Evolutionary conservation across 805 yeast genomes (phyloP).

Genomic region (Isabelozyma heimii): DNA sequence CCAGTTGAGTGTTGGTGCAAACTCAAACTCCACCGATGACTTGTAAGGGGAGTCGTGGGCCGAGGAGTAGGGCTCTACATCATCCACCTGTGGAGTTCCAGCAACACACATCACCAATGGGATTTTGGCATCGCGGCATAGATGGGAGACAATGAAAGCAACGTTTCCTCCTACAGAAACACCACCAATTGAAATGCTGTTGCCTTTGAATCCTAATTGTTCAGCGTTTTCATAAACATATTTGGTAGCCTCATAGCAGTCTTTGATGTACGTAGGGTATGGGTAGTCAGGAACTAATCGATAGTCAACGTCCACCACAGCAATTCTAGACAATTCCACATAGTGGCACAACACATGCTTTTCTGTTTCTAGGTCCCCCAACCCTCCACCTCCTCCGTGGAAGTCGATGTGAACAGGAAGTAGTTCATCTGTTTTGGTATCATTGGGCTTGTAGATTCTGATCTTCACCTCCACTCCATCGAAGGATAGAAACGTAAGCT

Average conservation of each 20-base stretch:
- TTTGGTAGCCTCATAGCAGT: slow-evolving; percentile 24
- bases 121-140: slow-evolving; percentile 20
- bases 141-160: slow-evolving; percentile 22
- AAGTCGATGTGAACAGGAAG: slow-evolving; percentile 28
- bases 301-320: slow-evolving; percentile 28
- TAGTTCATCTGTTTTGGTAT: slow-evolving; percentile 11
- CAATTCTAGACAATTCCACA: slow-evolving; percentile 16
- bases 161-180: slow-evolving; percentile 25
- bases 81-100: slow-evolving; percentile 29
- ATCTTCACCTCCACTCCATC: slow-evolving; percentile 17
- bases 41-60: slow-evolving; percentile 23
- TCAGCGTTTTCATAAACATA: slow-evolving; percentile 18
- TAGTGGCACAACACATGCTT: slow-evolving; percentile 23
- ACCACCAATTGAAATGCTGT: slow-evolving; percentile 21
- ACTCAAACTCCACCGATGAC: slow-evolving; percentile 22
- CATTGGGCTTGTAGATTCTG: slow-evolving; percentile 24
- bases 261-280: slow-evolving; percentile 23
- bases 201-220: slow-evolving; percentile 11
- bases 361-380: slow-evolving; percentile 28
- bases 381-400: slow-evolving; percentile 35
- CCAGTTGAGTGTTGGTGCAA: slow-evolving; percentile 31
- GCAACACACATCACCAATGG: slow-evolving; percentile 21
- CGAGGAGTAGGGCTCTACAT: slow-evolving; percentile 15
- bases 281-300: slow-evolving; percentile 24
- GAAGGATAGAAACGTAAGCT: slow-evolving; percentile 22